Base-by-base conservation (phyloP, 1,284 basidiomycete species). In the Ustilago shanxiensis region DNA sequence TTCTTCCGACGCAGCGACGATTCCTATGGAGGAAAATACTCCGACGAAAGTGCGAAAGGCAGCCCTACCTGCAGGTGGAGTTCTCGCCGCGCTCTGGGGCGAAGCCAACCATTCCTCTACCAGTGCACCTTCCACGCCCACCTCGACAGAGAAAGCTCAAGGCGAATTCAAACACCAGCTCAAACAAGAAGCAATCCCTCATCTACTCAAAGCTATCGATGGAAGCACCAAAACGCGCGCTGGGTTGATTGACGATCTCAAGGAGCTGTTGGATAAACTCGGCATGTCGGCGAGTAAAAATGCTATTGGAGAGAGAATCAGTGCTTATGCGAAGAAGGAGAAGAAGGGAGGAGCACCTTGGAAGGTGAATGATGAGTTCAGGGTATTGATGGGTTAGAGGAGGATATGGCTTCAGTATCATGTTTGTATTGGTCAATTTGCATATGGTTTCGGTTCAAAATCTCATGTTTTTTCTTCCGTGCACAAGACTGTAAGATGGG, bases 231-330 rank as follows among this genome's bases (percentile, higher is more conserved):
- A 80, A 26, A 77, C 79, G 0, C 69, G 80, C 26, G 76, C 80
- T 0, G 81, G 76, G 2, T 60, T 83, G 26, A 53, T 83, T 1
- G 81, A 83, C 51, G 81, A 83, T 41, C 44, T 83, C 8, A 77
- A 81, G 35, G 80, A 81, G 44, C 35, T 69, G 56, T 74, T 83
- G 45, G 79, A 73, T n/a, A 62, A 70, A 18, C 51, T 60, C 10
- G 69, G 75, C n/a, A 76, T 62, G 35, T 24, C 61, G 8, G 77
- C 79, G 3, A 79, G 75, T 45, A 83, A 83, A 67, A 73, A 74
- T 31, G 76, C 81, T 4, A 81, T 83, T 39, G 77, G 67, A 8
- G 68, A 78, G 28, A 65, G 75, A 10, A 37, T 83, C 20, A 54
- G 65, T 4, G 77, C 68, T 22, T 81, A 73, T 33, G 81, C 81